phyloP scores from a whole-genome alignment of 2,329 filamentous ascomycete genomes.

The Sporothrix inflata region DNA sequence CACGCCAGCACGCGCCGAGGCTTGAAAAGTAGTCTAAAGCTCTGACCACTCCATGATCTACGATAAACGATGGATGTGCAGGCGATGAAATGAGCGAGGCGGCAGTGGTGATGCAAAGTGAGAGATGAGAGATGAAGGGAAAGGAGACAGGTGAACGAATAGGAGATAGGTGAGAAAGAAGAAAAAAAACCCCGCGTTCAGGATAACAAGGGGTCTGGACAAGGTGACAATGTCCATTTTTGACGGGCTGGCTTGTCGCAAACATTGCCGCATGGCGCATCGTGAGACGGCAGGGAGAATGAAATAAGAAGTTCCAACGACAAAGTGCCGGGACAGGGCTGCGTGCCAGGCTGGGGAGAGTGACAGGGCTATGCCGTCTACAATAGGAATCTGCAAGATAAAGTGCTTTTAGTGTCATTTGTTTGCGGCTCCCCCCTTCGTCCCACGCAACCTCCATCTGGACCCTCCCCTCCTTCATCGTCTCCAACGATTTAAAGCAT shows the following conservation, averaged over 20 bases:
- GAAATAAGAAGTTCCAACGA: neutral
- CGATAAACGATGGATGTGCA: neutral
- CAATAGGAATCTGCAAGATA: neutral
- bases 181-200: neutral
- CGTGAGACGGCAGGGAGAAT: neutral
- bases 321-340: neutral
- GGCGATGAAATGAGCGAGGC: conserved; percentile 4
- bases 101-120: conserved; percentile 6
- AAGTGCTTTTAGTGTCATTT: too few species aligned
- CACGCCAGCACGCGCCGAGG: neutral
- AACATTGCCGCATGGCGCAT: neutral
- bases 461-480: neutral
- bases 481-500: neutral
- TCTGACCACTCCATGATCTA: conserved; percentile 4
- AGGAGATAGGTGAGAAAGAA: neutral
- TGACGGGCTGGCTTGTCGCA: neutral
- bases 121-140: neutral
- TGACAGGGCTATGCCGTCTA: neutral
- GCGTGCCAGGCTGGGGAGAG: neutral
- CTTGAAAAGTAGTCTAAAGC: neutral
- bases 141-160: neutral
- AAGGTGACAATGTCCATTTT: neutral
- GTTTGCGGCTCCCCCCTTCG: too few species aligned
- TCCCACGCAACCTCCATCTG: neutral
- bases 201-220: too few species aligned